A percentile compares a stretch with the other conserved stretches of the same genome.
These are phyloP conservation scores for Tuber borchii DNA, from an alignment of 495 filamentous ascomycete genomes.

Conservation along the genomic window DNA sequence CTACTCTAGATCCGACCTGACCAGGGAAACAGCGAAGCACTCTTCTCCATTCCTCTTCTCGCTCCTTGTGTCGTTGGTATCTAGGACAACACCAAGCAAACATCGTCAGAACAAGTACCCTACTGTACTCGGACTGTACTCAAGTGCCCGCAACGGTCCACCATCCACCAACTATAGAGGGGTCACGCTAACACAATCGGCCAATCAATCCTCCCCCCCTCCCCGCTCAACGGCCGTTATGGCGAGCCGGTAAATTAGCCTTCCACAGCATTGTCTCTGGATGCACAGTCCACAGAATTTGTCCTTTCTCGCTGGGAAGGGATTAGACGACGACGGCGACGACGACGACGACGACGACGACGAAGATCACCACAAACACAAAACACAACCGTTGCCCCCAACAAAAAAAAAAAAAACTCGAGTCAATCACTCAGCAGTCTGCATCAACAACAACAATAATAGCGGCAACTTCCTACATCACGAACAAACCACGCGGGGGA, in stretches of 20 bases:
- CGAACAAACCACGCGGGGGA: conserved; percentile 4
- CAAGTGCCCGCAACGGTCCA: neutral
- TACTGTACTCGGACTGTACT: too few species aligned
- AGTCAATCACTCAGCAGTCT: neutral
- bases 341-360: neutral
- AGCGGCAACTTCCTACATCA: neutral
- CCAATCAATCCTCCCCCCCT: neutral
- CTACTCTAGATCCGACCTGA: neutral
- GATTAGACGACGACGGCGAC: neutral
- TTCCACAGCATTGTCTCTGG: neutral
- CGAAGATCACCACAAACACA: conserved; percentile 4
- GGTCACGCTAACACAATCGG: neutral
- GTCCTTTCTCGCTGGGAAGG: conserved; percentile 15
- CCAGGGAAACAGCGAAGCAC: neutral
- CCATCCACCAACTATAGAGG: neutral
- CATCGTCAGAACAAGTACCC: neutral
- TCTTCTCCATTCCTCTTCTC: neutral
- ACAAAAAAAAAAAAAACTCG: neutral
- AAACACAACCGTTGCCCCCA: neutral
- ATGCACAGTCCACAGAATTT: conserved; percentile 8
- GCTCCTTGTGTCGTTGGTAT: neutral
- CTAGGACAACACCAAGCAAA: neutral
- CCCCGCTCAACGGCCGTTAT: conserved; percentile 9
- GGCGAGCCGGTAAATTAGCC: conserved; percentile 15
- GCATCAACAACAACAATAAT: conserved; percentile 4